Base-by-base conservation (phyloP, 495 filamentous ascomycete genomes). In the Platismatia glauca region DNA sequence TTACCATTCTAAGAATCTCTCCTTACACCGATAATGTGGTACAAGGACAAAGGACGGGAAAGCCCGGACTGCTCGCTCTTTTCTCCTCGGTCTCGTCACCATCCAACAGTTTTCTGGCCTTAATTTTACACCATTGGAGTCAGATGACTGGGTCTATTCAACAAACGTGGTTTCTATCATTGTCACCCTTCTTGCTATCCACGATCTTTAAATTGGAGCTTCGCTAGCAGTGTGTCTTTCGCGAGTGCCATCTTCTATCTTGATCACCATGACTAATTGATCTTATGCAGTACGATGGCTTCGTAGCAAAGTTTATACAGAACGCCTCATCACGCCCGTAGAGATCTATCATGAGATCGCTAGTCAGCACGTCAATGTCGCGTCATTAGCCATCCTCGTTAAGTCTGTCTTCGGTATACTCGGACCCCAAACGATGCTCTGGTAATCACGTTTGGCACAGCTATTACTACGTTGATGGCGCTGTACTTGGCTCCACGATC, bases 271-370 rank as follows among this genome's bases (percentile, higher is more conserved):
- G n/a, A n/a, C n/a, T n/a, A n/a, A n/a, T n/a, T n/a, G n/a, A n/a
- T n/a, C n/a, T n/a, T n/a, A n/a, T n/a, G 22, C 44, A 48, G 44
- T 48, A 24, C 22, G 22, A 48, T 27, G 8, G 6, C 9, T 15
- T 48, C 4, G 1, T 11, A n/a, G n/a, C 27, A 48, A n/a, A 48
- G 22, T 63, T 3, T 41, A 35, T 15, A 53, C 4, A 16, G 15
- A 58, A 18, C 24, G n/a, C 13, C 53, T 18, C 12, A 2, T 63
- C 5, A 7, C 37, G 8, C 35, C 53, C 12, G 18, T 63, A 3
- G 61, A 41, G 8, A 34, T 52, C 39, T 63, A 63, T 35, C 29
- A 58, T 16, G 22, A 22, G 12, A 37, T 58, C 29, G 12, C 33
- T 7, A 48, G 24, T 27, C 9, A 27, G 11, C 46, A 35, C n/a